Conservation (phyloP, 805 yeast genomes). For the Dipodascopsis uninucleata region DNA sequence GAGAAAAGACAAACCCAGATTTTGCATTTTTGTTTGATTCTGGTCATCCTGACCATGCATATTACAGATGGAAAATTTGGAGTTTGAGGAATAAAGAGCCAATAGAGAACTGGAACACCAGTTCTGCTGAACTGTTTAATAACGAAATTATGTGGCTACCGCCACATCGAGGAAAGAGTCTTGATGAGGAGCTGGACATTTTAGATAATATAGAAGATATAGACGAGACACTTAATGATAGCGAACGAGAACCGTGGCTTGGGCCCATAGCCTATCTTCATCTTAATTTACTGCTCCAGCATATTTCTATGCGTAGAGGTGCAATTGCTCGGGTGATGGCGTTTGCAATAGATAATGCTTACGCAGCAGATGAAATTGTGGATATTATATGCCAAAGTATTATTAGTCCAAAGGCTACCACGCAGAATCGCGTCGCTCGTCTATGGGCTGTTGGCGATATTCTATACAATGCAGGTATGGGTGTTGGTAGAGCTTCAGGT, state of each 20-base stretch:
- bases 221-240: slow-evolving; percentile 10
- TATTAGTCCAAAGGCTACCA: slow-evolving; percentile 11
- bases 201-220: slow-evolving; percentile 22
- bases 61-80: slow-evolving; percentile 32
- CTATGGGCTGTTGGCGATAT: slow-evolving; percentile 32
- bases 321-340: slow-evolving; percentile 34
- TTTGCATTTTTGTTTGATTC: slow-evolving; percentile 32
- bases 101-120: slow-evolving; percentile 12
- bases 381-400: slow-evolving; percentile 28
- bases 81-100: slow-evolving; percentile 21
- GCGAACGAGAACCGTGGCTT: slow-evolving; percentile 21
- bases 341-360: slow-evolving; percentile 31
- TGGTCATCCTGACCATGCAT: slow-evolving; percentile 22
- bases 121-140: slow-evolving; percentile 5
- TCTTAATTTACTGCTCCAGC: slow-evolving; percentile 29
- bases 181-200: slow-evolving; percentile 27
- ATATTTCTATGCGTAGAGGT: slow-evolving; percentile 31
- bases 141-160: slow-evolving; percentile 18
- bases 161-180: slow-evolving; percentile 11
- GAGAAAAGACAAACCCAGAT: slow-evolving; percentile 27
- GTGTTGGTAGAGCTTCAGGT: slow-evolving; percentile 22
- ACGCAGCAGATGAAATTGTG: slow-evolving; percentile 31
- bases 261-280: slow-evolving; percentile 26
- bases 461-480: slow-evolving; percentile 29
- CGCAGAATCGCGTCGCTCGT: slow-evolving; percentile 26